A percentile compares a stretch with the other conserved stretches of the same genome.
phyloP scores from a whole-genome alignment of 1,284 basidiomycete species.

The Cutaneotrichosporon mucoides region DNA sequence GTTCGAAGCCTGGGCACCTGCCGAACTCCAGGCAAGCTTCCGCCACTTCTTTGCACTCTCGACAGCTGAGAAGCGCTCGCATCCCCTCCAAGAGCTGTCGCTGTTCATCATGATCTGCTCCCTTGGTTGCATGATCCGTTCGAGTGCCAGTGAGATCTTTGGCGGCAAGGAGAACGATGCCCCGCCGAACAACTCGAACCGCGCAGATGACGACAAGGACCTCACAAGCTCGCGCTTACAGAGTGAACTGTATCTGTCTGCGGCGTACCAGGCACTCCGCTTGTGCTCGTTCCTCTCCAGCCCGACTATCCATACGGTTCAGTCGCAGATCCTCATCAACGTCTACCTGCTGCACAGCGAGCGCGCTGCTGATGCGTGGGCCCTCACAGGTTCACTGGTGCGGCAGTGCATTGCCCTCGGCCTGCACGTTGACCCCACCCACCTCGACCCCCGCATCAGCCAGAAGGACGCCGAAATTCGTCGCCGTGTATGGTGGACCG shows the following conservation, averaged over 20 bases:
- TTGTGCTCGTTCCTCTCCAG: constrained; percentile 49
- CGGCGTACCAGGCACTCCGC: constrained; percentile 47
- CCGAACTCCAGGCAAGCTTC: constrained; percentile 40
- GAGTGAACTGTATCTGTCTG: constrained; percentile 48
- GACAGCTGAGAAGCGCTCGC: constrained; percentile 35
- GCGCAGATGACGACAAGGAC: constrained; percentile 21
- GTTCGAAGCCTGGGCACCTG: constrained; percentile 45
- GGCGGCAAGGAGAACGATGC: constrained; percentile 15
- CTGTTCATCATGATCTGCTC: constrained; percentile 48
- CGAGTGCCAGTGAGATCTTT: constrained; percentile 42
- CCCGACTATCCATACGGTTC: constrained; percentile 43
- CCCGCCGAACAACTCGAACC: not conserved
- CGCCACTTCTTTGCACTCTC: constrained; percentile 40
- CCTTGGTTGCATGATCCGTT: constrained; percentile 43
- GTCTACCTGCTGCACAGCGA: constrained; percentile 47
- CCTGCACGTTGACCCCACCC: constrained; percentile 45
- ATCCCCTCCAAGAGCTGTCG: constrained; percentile 40
- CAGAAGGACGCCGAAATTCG: constrained; percentile 45
- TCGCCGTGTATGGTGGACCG: constrained; percentile 47
- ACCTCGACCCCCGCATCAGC: constrained; percentile 40
- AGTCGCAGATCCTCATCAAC: constrained; percentile 43
- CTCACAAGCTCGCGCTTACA: constrained; percentile 45
- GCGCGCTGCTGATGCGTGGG: constrained; percentile 46
- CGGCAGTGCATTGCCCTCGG: constrained; percentile 47
- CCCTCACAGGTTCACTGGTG: constrained; percentile 39